phyloP scores from a whole-genome alignment of 768 basidiomycete species.

The Porphyrellus cyaneotinctus region DNA sequence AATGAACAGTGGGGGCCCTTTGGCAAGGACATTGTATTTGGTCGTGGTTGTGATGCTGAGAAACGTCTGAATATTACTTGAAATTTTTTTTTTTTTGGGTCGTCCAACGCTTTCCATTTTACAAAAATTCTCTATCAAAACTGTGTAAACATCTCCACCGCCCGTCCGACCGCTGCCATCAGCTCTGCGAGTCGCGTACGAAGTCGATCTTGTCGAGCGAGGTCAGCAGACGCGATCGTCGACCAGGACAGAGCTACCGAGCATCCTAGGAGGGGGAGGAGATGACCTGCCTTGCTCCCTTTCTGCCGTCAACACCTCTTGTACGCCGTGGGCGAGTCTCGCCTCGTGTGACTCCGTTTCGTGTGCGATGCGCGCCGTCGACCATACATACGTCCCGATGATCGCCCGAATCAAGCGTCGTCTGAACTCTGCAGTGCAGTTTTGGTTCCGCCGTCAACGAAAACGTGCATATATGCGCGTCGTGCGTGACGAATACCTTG shows the following conservation, averaged over 20 bases:
- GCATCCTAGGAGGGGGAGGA: conserved; percentile 8
- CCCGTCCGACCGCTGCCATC: conserved; percentile 25
- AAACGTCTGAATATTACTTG: no score
- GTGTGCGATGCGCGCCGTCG: conserved; percentile 20
- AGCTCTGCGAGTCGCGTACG: conserved; percentile 23
- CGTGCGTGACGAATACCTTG: conserved; percentile 18
- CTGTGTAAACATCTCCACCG: conserved; percentile 22
- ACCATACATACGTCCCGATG: conserved; percentile 24
- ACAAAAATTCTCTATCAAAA: no score
- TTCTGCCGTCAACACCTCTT: conserved; percentile 17
- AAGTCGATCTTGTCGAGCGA: conserved; percentile 17
- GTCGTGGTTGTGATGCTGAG: conserved; percentile 5
- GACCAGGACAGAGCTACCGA: conserved; percentile 21
- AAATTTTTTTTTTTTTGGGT: no score
- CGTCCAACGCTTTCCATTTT: no score
- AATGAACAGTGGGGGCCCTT: conserved; percentile 82
- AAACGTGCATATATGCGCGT: conserved; percentile 25
- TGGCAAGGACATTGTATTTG: conserved; percentile 41
- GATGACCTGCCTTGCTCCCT: conserved; percentile 36
- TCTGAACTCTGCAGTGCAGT: conserved; percentile 20
- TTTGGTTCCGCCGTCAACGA: conserved; percentile 2
- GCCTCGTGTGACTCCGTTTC: conserved; percentile 17
- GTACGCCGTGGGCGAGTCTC: conserved; percentile 11
- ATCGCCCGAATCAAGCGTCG: conserved; percentile 14
- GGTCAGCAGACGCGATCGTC: conserved; percentile 14